These are phyloP conservation scores for Cladobotryum mycophilum DNA, from an alignment of 2,329 filamentous ascomycete species.

Conservation along the genomic window DNA sequence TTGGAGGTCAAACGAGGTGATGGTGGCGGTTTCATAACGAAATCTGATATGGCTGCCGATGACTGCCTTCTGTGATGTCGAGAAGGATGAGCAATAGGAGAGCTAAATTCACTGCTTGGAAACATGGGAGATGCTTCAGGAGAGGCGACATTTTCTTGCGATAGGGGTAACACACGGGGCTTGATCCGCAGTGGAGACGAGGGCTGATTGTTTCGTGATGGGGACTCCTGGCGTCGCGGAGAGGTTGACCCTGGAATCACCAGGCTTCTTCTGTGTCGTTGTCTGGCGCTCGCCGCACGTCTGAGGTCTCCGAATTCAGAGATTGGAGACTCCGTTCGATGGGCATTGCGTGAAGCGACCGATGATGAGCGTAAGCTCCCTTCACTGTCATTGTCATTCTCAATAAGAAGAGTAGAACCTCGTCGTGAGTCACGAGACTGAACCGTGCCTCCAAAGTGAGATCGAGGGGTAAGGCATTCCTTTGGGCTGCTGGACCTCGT, in stretches of 20 bases:
- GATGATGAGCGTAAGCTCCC: constrained; percentile 80
- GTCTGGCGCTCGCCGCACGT: constrained; percentile 69
- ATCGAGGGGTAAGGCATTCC: constrained; percentile 86
- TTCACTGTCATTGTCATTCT: constrained; percentile 85
- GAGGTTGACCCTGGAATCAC: constrained; percentile 74
- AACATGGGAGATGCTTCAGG: constrained; percentile 88
- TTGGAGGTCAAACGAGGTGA: constrained; percentile 78
- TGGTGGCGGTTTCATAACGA: constrained; percentile 60
- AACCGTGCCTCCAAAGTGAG: constrained; percentile 56
- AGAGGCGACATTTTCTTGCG: constrained; percentile 64
- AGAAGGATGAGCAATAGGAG: constrained; percentile 55
- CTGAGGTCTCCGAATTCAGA: constrained; percentile 76
- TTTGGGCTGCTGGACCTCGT: constrained; percentile 84
- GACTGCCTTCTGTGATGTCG: constrained; percentile 83
- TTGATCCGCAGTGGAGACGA: constrained; percentile 88
- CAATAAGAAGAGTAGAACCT: constrained; percentile 65
- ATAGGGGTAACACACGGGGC: constrained; percentile 56
- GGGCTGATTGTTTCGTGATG: constrained; percentile 69
- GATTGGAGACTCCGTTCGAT: constrained; percentile 81
- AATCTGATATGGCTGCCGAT: constrained; percentile 74
- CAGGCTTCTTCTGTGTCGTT: constrained; percentile 80
- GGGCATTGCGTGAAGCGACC: constrained; percentile 57
- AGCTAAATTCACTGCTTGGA: constrained; percentile 73
- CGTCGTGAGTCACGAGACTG: constrained; percentile 62
- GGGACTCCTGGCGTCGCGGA: constrained; percentile 81